phyloP scores from a whole-genome alignment of 495 filamentous ascomycete genomes.

The Sordaria brevicollis region DNA sequence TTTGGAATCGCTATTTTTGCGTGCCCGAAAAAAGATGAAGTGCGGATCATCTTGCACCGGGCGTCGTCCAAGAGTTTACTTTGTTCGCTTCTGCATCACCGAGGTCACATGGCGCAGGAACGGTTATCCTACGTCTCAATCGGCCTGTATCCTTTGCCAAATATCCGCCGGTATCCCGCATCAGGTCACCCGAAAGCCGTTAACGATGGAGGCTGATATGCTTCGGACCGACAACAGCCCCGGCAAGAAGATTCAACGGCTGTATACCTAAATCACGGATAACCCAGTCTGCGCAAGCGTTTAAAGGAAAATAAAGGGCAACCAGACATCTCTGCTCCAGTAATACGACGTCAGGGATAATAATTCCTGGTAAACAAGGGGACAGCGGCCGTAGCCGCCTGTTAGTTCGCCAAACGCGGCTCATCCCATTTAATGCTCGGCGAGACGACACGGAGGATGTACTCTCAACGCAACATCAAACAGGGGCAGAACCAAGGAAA shows the following conservation, averaged over 20 bases:
- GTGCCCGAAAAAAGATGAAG: neutral
- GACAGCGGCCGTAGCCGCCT: neutral
- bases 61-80: neutral
- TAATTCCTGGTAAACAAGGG: neutral
- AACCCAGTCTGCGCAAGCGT: neutral
- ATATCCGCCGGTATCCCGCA: neutral
- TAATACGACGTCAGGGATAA: neutral
- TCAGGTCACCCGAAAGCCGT: neutral
- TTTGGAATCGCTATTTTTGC: neutral
- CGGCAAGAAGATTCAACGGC: neutral
- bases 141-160: neutral
- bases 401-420: neutral
- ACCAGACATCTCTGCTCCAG: neutral
- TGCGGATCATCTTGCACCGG: neutral
- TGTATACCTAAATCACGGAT: neutral
- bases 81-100: neutral
- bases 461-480: neutral
- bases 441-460: neutral
- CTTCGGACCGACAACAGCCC: neutral
- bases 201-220: neutral
- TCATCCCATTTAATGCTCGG: neutral
- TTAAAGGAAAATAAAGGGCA: neutral
- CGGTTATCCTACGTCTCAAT: neutral
- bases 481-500: neutral
- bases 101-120: neutral